Conservation (phyloP, 768 basidiomycete genomes). For the Boletus sp. region DNA sequence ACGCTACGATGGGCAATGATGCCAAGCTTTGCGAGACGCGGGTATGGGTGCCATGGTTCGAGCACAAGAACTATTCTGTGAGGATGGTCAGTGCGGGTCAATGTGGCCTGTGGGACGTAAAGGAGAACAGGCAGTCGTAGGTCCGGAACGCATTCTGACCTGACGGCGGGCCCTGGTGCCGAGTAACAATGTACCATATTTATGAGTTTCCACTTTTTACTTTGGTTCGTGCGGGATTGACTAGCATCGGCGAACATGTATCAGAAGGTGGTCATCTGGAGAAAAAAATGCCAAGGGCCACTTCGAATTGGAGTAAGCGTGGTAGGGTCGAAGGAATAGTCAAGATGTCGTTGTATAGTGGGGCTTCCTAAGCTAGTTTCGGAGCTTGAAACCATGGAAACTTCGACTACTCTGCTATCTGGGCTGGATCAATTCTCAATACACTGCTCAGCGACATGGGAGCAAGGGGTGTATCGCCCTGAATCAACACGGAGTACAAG, state of each 20-base stretch:
- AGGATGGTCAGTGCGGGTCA: conserved; percentile 1
- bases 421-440: too few relatives aligned
- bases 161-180: not conserved
- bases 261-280: not conserved
- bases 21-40: conserved; percentile 12
- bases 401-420: too few relatives aligned
- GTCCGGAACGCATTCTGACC: not conserved
- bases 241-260: not conserved
- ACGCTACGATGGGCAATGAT: conserved; percentile 3
- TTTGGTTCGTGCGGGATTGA: not conserved
- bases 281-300: not conserved
- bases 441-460: not conserved
- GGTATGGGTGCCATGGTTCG: conserved; percentile 23
- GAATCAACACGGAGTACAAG: not conserved
- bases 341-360: too few relatives aligned
- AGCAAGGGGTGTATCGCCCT: not conserved
- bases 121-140: conserved; percentile 11
- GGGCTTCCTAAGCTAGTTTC: too few relatives aligned
- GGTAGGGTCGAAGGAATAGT: too few relatives aligned
- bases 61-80: conserved; percentile 20
- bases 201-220: not conserved
- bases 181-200: not conserved
- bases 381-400: too few relatives aligned
- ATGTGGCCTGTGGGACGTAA: conserved; percentile 18
- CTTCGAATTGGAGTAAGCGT: not conserved